Conservation (phyloP, 495 filamentous ascomycete genomes). For the Penicillium diatomitis region DNA sequence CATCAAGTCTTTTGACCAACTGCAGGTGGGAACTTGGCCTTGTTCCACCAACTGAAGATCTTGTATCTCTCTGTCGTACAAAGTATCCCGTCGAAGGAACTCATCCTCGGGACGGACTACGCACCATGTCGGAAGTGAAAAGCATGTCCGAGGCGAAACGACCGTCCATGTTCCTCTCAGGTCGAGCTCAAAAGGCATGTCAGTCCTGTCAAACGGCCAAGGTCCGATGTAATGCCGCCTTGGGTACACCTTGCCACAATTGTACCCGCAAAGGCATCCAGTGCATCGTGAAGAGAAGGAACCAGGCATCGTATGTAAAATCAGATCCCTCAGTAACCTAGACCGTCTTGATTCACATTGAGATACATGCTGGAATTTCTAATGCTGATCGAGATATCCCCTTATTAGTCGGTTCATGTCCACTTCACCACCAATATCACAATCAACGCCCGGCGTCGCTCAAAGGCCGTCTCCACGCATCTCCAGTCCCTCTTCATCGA, state of each 20-base stretch:
- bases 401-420: no score
- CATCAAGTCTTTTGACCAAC: no score
- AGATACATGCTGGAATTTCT: no score
- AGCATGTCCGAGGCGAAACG: background rate
- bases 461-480: no score
- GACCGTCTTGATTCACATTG: no score
- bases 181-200: slow-evolving; percentile 4
- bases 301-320: background rate
- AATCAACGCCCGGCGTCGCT: no score
- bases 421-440: no score
- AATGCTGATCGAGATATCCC: no score
- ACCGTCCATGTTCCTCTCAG: background rate
- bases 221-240: slow-evolving; percentile 4
- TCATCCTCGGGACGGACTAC: background rate
- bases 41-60: background rate
- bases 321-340: no score
- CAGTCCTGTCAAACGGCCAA: slow-evolving; percentile 6
- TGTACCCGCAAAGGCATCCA: slow-evolving; percentile 3
- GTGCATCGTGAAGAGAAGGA: slow-evolving; percentile 2
- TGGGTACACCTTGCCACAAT: slow-evolving; percentile 8
- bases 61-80: background rate
- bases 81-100: background rate
- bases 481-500: no score
- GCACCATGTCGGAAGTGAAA: background rate
- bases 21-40: no score